phyloP scores from a whole-genome alignment of 2,329 filamentous ascomycete species.

The Phaeoacremonium minimum region DNA sequence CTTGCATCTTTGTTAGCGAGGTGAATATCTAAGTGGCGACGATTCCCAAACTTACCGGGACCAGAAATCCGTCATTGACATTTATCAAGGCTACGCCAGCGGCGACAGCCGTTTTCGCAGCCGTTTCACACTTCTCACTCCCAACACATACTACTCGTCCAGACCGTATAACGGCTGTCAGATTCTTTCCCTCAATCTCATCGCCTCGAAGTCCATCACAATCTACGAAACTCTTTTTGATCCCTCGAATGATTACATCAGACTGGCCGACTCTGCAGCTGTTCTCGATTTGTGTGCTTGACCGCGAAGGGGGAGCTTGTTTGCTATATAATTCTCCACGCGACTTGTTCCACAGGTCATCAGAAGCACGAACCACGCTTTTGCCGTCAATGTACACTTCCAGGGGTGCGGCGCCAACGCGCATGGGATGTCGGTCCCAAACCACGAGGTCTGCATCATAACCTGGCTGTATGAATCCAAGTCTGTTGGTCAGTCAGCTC shows the following conservation, averaged over 20 bases:
- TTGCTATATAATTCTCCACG: neutral
- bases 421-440: conserved; percentile 11
- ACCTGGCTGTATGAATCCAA: conserved; percentile 11
- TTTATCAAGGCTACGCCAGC: neutral
- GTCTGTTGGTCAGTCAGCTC: conserved; percentile 5
- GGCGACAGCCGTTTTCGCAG: conserved; percentile 1
- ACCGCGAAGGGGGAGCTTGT: conserved; percentile 2
- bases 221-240: conserved; percentile 8
- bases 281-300: conserved; percentile 2
- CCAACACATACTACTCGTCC: conserved; percentile 10
- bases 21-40: no score
- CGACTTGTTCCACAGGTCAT: conserved; percentile 9
- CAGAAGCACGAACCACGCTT: conserved; percentile 8
- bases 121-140: conserved; percentile 6
- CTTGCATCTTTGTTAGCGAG: no score
- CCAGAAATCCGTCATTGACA: neutral
- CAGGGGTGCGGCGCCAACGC: conserved; percentile 11
- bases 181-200: conserved; percentile 7
- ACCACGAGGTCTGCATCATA: conserved; percentile 13
- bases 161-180: conserved; percentile 10
- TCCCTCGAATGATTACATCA: conserved; percentile 9
- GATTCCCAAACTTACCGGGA: neutral
- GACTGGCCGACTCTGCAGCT: conserved; percentile 8
- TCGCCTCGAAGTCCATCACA: conserved; percentile 6
- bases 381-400: conserved; percentile 13